Evolutionary conservation across 139 green algal species (phyloP).

Genomic region (Chlamydomonas sphaeroides): DNA sequence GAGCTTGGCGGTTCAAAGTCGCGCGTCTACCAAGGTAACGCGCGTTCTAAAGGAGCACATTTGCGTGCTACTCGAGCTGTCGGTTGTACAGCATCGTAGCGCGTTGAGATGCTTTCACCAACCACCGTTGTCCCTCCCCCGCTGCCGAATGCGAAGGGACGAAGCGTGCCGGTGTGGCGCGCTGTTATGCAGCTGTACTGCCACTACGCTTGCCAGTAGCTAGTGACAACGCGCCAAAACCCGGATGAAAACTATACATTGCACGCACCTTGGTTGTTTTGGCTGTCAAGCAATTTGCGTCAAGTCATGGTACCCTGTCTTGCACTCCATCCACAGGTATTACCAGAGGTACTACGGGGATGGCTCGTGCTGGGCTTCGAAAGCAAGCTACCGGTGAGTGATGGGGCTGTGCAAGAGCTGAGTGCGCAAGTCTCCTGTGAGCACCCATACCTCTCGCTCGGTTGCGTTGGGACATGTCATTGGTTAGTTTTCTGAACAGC

Average conservation of each 20-base stretch:
- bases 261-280: not conserved
- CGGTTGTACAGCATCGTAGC: no score
- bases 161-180: no score
- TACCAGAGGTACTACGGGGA: conserved; percentile 1
- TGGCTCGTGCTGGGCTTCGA: not conserved
- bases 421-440: not conserved
- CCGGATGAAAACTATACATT: not conserved
- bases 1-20: no score
- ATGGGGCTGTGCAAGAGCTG: not conserved
- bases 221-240: no score
- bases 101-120: no score
- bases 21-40: no score
- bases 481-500: not conserved
- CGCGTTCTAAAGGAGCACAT: no score
- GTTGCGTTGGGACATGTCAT: not conserved
- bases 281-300: not conserved
- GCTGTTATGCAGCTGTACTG: no score
- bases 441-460: not conserved
- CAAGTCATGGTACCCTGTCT: not conserved
- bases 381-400: not conserved
- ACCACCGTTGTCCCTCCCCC: no score
- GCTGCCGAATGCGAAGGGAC: no score
- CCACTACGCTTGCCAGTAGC: no score
- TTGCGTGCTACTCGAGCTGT: no score
- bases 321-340: not conserved